Percentiles rank a stretch among this genome's conserved stretches.
Evolutionary conservation across 2,329 filamentous ascomycete species (phyloP).

Genomic region (Metarhizium album): DNA sequence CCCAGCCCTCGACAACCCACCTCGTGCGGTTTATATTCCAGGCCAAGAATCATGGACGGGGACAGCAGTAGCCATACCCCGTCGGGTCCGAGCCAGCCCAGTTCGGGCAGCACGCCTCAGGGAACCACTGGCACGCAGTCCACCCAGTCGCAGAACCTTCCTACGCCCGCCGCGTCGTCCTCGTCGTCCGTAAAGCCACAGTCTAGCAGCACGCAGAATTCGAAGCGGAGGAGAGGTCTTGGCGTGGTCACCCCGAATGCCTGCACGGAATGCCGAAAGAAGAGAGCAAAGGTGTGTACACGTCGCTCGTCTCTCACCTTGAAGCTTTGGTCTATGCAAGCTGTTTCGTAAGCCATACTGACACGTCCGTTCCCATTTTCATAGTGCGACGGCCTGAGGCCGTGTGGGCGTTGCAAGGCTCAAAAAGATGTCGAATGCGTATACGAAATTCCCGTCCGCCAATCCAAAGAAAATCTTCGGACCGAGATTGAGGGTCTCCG

Average conservation of each 20-base stretch:
- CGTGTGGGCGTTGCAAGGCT: slow-evolving; percentile 42
- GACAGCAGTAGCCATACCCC: slow-evolving; percentile 20
- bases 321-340: not conserved
- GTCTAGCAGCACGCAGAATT: slow-evolving; percentile 20
- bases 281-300: slow-evolving; percentile 44
- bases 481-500: slow-evolving; percentile 48
- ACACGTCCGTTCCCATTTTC: not conserved
- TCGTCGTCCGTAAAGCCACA: slow-evolving; percentile 12
- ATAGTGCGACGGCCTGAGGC: slow-evolving; percentile 48
- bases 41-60: slow-evolving; percentile 19
- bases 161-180: slow-evolving; percentile 7
- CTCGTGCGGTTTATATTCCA: not conserved
- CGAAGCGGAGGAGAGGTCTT: slow-evolving; percentile 43
- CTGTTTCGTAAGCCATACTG: not conserved
- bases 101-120: slow-evolving; percentile 24
- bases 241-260: slow-evolving; percentile 50
- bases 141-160: slow-evolving; percentile 4
- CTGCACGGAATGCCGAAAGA: slow-evolving; percentile 51
- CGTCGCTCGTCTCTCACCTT: not conserved
- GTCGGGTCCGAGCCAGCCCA: slow-evolving; percentile 19
- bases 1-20: not conserved
- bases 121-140: slow-evolving; percentile 15
- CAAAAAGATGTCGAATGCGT: slow-evolving; percentile 47
- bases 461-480: slow-evolving; percentile 52
- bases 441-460: slow-evolving; percentile 52